phyloP scores from a whole-genome alignment of 2,329 filamentous ascomycete genomes.

The Rhynchosporium secalis region DNA sequence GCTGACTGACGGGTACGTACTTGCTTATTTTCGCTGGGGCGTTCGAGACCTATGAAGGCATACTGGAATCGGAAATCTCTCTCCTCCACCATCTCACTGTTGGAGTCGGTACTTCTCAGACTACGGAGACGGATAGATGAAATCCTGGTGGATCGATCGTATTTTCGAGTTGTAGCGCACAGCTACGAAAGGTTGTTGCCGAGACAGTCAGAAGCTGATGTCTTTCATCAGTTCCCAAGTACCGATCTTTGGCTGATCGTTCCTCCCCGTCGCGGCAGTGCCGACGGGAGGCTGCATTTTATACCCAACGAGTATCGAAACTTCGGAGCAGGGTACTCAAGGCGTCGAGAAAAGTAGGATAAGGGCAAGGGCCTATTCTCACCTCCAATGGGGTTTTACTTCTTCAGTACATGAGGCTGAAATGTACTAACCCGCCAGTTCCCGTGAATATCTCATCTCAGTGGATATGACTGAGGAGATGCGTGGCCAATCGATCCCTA shows the following conservation, averaged over 20 bases:
- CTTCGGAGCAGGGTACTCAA: too few species aligned
- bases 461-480: background rate
- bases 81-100: background rate
- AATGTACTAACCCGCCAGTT: background rate
- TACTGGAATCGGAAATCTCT: background rate
- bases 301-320: background rate
- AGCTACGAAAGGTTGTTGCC: background rate
- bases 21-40: background rate
- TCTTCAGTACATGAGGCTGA: background rate
- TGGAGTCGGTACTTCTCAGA: background rate
- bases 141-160: background rate
- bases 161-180: background rate
- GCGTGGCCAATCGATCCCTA: background rate
- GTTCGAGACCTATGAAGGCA: background rate
- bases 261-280: background rate
- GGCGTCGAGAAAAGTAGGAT: too few species aligned
- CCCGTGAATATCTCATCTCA: background rate
- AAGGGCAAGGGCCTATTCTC: too few species aligned
- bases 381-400: background rate
- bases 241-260: background rate
- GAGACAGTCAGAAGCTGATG: background rate
- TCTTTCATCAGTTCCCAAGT: background rate
- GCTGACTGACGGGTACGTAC: background rate
- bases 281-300: constrained; percentile 11
- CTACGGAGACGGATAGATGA: background rate